phyloP scores from a whole-genome alignment of 805 yeast species.

The Candida berthetii region DNA sequence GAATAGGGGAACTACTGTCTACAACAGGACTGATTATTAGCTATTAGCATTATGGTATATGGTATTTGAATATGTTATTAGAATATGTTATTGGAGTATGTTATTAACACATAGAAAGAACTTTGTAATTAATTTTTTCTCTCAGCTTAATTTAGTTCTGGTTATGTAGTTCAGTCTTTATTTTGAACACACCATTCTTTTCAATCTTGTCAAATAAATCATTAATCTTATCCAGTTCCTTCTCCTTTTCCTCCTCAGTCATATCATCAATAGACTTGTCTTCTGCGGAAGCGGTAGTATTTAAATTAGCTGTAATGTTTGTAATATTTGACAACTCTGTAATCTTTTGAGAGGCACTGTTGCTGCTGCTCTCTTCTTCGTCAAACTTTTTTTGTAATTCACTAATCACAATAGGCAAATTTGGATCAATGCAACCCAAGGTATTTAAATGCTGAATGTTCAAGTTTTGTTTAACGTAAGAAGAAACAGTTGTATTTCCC shows the following conservation, averaged over 20 bases:
- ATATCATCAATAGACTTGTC: conserved; percentile 16
- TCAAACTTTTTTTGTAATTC: conserved; percentile 5
- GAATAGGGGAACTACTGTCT: too few species aligned
- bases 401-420: conserved; percentile 6
- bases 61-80: too few species aligned
- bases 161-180: conserved; percentile 11
- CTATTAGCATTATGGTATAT: too few species aligned
- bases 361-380: background rate
- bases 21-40: too few species aligned
- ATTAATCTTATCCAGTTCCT: conserved; percentile 17
- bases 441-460: conserved; percentile 5
- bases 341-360: too few species aligned
- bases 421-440: conserved; percentile 10
- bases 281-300: background rate
- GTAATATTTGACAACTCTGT: background rate
- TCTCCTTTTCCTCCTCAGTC: conserved; percentile 18
- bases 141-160: too few species aligned
- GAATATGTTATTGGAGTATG: too few species aligned
- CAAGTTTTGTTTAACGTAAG: conserved; percentile 9
- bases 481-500: conserved; percentile 7
- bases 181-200: conserved; percentile 19
- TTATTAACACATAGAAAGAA: too few species aligned
- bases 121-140: too few species aligned
- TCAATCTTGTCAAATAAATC: conserved; percentile 18
- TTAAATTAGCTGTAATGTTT: background rate